Conservation (phyloP, 2,329 filamentous ascomycete genomes). For the Pseudogymnoascus sp. region DNA sequence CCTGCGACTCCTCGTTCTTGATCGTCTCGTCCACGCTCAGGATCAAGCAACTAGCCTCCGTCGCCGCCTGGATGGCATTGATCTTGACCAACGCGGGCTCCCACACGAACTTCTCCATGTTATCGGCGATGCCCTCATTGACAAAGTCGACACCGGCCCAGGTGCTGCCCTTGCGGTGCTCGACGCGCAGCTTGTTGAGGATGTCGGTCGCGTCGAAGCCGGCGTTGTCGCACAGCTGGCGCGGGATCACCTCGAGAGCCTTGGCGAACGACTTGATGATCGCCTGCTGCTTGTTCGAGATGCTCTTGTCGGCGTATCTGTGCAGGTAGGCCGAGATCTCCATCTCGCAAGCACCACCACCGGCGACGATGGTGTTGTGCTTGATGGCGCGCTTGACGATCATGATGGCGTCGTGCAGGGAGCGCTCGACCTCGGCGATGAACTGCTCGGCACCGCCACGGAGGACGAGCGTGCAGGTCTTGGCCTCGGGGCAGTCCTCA, state of each 20-base stretch:
- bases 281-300: constrained; percentile 89
- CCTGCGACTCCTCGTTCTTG: constrained; percentile 87
- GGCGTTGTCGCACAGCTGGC: constrained; percentile 96
- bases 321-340: constrained; percentile 91
- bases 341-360: constrained; percentile 93
- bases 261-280: constrained; percentile 98
- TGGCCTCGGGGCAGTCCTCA: constrained; percentile 86
- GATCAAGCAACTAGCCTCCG: constrained; percentile 91
- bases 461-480: constrained; percentile 92
- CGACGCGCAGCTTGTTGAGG: constrained; percentile 88
- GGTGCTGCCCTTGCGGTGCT: constrained; percentile 84
- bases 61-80: constrained; percentile 93
- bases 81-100: constrained; percentile 93
- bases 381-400: constrained; percentile 97
- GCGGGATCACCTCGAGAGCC: constrained; percentile 90
- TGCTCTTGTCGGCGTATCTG: constrained; percentile 83
- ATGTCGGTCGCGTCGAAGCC: constrained; percentile 98
- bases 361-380: constrained; percentile 89
- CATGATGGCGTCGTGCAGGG: constrained; percentile 98
- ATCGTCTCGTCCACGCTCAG: constrained; percentile 97
- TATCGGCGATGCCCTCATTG: constrained; percentile 85
- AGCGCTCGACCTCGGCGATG: constrained; percentile 96
- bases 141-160: constrained; percentile 97
- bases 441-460: constrained; percentile 97
- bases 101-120: constrained; percentile 95